phyloP scores from a whole-genome alignment of 1,284 basidiomycete species.

The Phaffia rhodozyma region DNA sequence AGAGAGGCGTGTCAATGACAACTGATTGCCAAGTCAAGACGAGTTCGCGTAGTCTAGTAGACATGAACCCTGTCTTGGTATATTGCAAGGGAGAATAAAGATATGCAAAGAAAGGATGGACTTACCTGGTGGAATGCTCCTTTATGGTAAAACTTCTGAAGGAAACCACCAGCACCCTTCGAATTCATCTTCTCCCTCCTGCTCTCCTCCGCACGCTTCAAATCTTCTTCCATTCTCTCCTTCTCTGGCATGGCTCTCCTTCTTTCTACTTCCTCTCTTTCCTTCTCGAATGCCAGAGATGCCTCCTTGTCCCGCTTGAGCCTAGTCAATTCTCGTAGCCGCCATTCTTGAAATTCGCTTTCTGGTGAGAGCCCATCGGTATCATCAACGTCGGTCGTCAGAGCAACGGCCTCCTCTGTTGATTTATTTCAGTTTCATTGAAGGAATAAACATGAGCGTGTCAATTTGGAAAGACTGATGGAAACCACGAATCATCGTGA shows the following conservation, averaged over 20 bases:
- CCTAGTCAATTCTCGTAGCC: conserved; percentile 76
- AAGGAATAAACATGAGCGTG: neutral
- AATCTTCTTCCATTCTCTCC: conserved; percentile 76
- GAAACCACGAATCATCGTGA: conserved; percentile 1
- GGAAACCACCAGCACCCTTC: conserved; percentile 77
- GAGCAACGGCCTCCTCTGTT: conserved; percentile 70
- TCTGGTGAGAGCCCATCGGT: conserved; percentile 71
- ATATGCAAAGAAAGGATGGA: neutral
- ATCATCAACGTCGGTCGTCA: conserved; percentile 81
- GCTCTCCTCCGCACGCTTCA: conserved; percentile 69
- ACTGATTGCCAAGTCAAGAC: neutral
- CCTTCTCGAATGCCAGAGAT: conserved; percentile 59
- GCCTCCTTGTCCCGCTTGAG: conserved; percentile 86
- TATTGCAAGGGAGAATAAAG: neutral
- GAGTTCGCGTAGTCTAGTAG: neutral
- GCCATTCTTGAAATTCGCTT: conserved; percentile 91
- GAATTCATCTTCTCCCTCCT: conserved; percentile 46
- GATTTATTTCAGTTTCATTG: neutral
- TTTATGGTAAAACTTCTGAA: conserved; percentile 99
- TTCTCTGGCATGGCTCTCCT: conserved; percentile 84
- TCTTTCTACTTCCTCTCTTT: conserved; percentile 79
- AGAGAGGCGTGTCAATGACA: neutral
- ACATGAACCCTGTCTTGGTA: neutral
- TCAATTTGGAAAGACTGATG: neutral
- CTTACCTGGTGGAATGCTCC: conserved; percentile 90